Evolutionary conservation across 1,139 yeast species (phyloP).

Genomic region (Taiozyma sp.): DNA sequence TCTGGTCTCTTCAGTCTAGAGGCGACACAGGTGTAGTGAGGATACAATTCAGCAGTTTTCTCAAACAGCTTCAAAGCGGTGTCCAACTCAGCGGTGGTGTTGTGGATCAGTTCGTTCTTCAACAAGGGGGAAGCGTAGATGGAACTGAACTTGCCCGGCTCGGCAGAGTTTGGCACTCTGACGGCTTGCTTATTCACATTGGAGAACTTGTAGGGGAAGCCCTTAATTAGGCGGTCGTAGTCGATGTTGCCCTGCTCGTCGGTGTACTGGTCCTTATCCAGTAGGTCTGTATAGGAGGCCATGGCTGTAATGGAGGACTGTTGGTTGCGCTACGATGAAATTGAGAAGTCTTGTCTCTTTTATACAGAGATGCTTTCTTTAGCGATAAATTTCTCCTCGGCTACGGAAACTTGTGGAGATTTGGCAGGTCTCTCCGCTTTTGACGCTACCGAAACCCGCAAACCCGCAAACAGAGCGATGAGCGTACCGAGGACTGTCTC

Average conservation of each 20-base stretch:
- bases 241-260: constrained; percentile 23
- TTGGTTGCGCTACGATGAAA: background rate
- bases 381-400: background rate
- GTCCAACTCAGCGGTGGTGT: constrained; percentile 44
- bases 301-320: background rate
- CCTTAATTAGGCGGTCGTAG: constrained; percentile 9
- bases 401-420: background rate
- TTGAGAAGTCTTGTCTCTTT: background rate
- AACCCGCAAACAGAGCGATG: background rate
- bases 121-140: constrained; percentile 45
- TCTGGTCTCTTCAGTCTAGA: constrained; percentile 28
- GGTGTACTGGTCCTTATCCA: background rate
- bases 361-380: background rate
- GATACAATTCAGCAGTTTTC: constrained; percentile 33
- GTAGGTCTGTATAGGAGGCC: background rate
- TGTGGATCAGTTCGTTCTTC: constrained; percentile 36
- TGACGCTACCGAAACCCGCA: background rate
- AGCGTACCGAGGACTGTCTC: background rate
- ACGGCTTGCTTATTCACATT: constrained; percentile 21
- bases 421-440: background rate
- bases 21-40: constrained; percentile 47
- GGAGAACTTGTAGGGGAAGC: constrained; percentile 9
- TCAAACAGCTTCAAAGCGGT: constrained; percentile 50
- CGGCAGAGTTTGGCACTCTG: constrained; percentile 41
- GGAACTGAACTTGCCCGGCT: constrained; percentile 43